Evolutionary conservation across 352 stramenopile species (phyloP), one percentile per base, ranked within the genome.

Genomic region (Phytophthora tentaculata): DNA sequence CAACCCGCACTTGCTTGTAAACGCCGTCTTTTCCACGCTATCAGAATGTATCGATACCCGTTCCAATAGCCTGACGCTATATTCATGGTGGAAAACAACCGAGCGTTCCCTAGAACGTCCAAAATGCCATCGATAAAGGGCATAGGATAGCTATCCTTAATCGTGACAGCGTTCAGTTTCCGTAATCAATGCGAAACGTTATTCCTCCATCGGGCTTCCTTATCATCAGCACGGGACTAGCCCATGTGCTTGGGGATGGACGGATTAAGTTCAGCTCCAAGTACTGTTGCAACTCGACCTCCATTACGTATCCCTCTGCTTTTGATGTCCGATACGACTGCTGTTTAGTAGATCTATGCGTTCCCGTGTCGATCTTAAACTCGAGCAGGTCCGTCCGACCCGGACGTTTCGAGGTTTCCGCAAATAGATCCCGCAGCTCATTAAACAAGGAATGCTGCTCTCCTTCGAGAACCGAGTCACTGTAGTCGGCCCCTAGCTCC

Each of bases 341-440:
- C n/a, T 49, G 19, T 13, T 49, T 49, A 5, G 26, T 49, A 3
- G 43, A 5, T 2, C 4, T n/a, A 49, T 20, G 17, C 16, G 17
- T 22, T 39, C 24, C 20, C 28, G 39, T 67, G 41, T 47, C 44
- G 17, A 56, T 63, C 1, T 3, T 19, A 9, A 53, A 63, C 19
- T 47, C 19, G 4, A 61, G n/a, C 6, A 61, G 14, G 5, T 61
- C 17, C 2, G 41, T 8, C 9, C 28, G 5, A 9, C 28, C 28
- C 28, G 28, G 28, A 47, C 14, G 26, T 14, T 13, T 56, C 10
- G 51, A 56, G 1, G 50, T 61, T 8, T 54, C 43, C 3, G 61
- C 32, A 20, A 61, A 61, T 28, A 59, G 41, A 12, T 57, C 45
- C 20, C 16, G 39, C 39, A 45, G 39, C 14, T 45, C 39, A 16